A percentile compares a stretch with the other conserved stretches of the same genome.
phyloP scores from a whole-genome alignment of 768 basidiomycete genomes.

The Panus rudis region DNA sequence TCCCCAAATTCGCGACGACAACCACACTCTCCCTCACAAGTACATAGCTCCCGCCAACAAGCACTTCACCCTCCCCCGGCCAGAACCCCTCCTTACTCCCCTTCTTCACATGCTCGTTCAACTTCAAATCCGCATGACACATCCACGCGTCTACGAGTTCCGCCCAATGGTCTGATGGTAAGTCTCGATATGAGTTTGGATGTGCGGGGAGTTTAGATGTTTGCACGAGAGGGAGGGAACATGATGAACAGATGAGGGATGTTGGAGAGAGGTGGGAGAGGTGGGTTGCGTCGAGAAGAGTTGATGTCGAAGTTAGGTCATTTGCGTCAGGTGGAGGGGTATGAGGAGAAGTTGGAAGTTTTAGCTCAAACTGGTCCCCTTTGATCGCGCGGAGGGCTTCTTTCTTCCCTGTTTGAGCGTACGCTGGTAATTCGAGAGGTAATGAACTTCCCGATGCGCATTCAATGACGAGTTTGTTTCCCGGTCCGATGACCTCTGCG shows the following conservation, averaged over 20 bases:
- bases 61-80: constrained; percentile 63
- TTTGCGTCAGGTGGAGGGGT: constrained; percentile 11
- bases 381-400: constrained; percentile 48
- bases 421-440: constrained; percentile 30
- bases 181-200: constrained; percentile 75
- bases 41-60: constrained; percentile 89
- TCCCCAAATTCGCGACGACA: constrained; percentile 43
- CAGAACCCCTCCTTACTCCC: constrained; percentile 65
- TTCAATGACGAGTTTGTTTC: constrained; percentile 50
- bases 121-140: constrained; percentile 87
- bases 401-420: constrained; percentile 59
- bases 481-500: constrained; percentile 58
- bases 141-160: constrained; percentile 98
- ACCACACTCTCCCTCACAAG: constrained; percentile 63
- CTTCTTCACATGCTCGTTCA: constrained; percentile 62
- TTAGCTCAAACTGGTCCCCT: constrained; percentile 62
- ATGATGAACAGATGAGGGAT: constrained; percentile 71
- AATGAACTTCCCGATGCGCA: constrained; percentile 52
- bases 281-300: constrained; percentile 66
- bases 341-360: constrained; percentile 36
- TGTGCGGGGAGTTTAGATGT: constrained; percentile 45
- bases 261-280: constrained; percentile 48
- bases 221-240: constrained; percentile 64
- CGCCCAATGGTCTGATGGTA: constrained; percentile 96
- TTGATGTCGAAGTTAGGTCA: constrained; percentile 26